Evolutionary conservation across 257 asterid species (phyloP), one percentile per base, ranked within the genome.

Genomic region (Solanum stenotomum): DNA sequence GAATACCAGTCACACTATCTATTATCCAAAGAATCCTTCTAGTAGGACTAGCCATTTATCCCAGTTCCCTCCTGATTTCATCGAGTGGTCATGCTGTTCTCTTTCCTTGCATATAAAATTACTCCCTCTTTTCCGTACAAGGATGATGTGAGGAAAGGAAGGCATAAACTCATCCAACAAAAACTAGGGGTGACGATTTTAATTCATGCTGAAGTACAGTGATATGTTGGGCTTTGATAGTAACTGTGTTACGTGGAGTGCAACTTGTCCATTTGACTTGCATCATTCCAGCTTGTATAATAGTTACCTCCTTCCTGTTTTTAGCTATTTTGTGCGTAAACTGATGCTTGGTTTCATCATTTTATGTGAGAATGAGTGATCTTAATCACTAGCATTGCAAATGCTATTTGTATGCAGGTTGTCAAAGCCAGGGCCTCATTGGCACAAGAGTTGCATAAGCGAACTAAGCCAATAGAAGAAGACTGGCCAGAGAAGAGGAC

Each of bases 351-450:
- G 33, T 22, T 37, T 5, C 29, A 22, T 75, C 52, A 75, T 75
- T 75, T 2, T 37, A 11, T 37, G 52, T 75, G 52, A 37, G 52
- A 75, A 11, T 22, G 52, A 75, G 15, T 37, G 52, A 35, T 74
- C 13, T 20, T 37, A 75, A 75, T 22, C 33, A 37, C 9, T 35
- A 37, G 83, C 18, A 75, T 44, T 75, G 20, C 52, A 37, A 35
- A 35, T 37, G 83, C 16, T 76, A 76, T 75, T 75, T 76, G 34
- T 38, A 34, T 22, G 46, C 95, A 97, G 99, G 91, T 96, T 84
- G 78, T 94, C 90, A 92, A 92, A 91, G 98, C 96, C 76, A 92
- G 98, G 90, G 95, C 97, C 70, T 90, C 82, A 84, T 91, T 97
- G 87, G 90, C 94, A 15, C 89, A 85, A 33, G 96, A 93, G 88